These are phyloP conservation scores for Pulicaria dysenterica DNA, from an alignment of 129 eudicot species.

Conservation along the genomic window DNA sequence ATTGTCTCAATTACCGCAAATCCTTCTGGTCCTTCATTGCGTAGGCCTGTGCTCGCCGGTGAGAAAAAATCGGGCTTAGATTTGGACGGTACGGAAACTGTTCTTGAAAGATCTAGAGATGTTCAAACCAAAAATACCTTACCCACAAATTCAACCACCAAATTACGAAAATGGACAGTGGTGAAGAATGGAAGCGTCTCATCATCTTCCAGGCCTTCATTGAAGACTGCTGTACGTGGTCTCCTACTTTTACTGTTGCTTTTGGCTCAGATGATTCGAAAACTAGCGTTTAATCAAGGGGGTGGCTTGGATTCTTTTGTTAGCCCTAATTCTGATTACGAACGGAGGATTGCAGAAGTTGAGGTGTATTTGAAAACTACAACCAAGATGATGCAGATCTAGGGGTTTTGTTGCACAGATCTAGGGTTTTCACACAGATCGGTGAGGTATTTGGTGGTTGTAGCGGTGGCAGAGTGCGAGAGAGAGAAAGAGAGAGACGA, in stretches of 20 bases:
- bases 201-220: slow-evolving; percentile 44
- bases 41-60: slow-evolving; percentile 38
- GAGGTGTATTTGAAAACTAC: slow-evolving; percentile 63
- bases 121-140: slow-evolving; percentile 37
- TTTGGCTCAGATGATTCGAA: slow-evolving; percentile 64
- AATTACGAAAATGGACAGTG: slow-evolving; percentile 30
- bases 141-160: slow-evolving; percentile 37
- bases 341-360: slow-evolving; percentile 66
- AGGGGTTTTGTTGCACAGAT: too few relatives aligned
- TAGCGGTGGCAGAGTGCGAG: too few relatives aligned
- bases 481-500: too few relatives aligned
- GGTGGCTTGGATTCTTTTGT: slow-evolving; percentile 24
- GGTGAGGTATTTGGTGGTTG: too few relatives aligned
- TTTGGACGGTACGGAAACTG: slow-evolving; percentile 42
- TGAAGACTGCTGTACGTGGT: slow-evolving; percentile 70
- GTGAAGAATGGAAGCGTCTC: slow-evolving; percentile 25
- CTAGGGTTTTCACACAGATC: too few relatives aligned
- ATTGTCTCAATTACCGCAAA: slow-evolving; percentile 68
- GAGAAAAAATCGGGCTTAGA: slow-evolving; percentile 54
- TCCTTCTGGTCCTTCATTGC: slow-evolving; percentile 48
- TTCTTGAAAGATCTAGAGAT: slow-evolving; percentile 56
- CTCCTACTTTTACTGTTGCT: slow-evolving; percentile 52
- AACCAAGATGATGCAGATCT: slow-evolving; percentile 70
- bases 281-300: slow-evolving; percentile 40
- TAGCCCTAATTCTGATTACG: slow-evolving; percentile 45